These are phyloP conservation scores for Scytalidium lignicola DNA, from an alignment of 2,329 filamentous ascomycete genomes.

Conservation along the genomic window DNA sequence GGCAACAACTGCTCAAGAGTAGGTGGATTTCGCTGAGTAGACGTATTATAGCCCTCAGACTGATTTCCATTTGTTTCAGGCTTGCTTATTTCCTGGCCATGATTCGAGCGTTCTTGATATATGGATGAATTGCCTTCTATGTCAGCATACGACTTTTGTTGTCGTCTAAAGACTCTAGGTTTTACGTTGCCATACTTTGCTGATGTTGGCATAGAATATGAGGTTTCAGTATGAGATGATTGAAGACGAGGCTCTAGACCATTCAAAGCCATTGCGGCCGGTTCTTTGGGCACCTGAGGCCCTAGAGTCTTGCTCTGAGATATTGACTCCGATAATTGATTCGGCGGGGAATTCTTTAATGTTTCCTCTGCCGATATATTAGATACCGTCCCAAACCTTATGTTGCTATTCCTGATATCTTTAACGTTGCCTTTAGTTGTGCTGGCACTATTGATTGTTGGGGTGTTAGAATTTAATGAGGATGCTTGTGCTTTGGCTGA, in stretches of 20 bases:
- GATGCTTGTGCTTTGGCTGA: conserved; percentile 14
- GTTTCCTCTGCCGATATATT: too few relatives aligned
- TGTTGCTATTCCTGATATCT: too few relatives aligned
- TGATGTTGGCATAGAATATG: neutral
- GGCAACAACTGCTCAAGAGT: conserved; percentile 20
- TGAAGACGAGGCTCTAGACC: too few relatives aligned
- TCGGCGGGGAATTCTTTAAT: too few relatives aligned
- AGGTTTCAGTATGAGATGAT: too few relatives aligned
- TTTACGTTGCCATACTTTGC: neutral
- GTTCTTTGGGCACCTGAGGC: too few relatives aligned
- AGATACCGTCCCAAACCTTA: too few relatives aligned
- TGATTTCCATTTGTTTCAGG: neutral
- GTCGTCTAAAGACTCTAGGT: neutral
- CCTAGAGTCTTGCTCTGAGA: neutral
- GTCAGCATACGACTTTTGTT: too few relatives aligned
- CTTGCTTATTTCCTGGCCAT: neutral
- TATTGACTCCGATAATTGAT: neutral
- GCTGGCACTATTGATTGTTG: conserved; percentile 10
- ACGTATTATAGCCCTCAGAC: neutral
- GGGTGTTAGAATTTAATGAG: conserved; percentile 7
- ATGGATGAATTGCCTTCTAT: too few relatives aligned
- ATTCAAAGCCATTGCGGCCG: too few relatives aligned
- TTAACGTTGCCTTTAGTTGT: too few relatives aligned
- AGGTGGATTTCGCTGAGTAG: conserved; percentile 9
- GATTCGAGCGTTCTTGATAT: too few relatives aligned